These are phyloP conservation scores for Lachancea lanzarotensis DNA, from an alignment of 805 yeast genomes.

Conservation along the genomic window DNA sequence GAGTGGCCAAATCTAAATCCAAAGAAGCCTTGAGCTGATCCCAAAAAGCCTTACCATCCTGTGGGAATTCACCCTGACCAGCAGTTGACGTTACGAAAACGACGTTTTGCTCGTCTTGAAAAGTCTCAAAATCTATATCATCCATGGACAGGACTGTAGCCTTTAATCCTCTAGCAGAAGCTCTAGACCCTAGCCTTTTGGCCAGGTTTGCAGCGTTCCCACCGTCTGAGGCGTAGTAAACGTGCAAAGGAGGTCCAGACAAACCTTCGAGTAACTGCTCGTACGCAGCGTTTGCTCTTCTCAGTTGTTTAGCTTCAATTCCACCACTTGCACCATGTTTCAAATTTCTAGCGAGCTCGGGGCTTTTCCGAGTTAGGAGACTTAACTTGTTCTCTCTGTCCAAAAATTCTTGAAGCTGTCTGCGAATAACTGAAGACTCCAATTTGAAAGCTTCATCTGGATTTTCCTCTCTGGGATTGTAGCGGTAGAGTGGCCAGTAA, in stretches of 20 bases:
- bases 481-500: constrained; percentile 94
- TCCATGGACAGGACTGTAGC: constrained; percentile 56
- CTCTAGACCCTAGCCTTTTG: constrained; percentile 69
- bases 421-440: constrained; percentile 77
- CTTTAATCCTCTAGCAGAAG: constrained; percentile 61
- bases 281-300: constrained; percentile 71
- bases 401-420: constrained; percentile 69
- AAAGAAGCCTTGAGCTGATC: constrained; percentile 55
- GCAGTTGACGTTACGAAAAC: constrained; percentile 83
- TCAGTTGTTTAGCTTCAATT: constrained; percentile 51
- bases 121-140: constrained; percentile 64
- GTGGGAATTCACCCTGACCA: constrained; percentile 92
- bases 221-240: constrained; percentile 87
- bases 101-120: constrained; percentile 53
- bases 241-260: constrained; percentile 85
- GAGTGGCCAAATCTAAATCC: constrained; percentile 59
- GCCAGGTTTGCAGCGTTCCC: constrained; percentile 84
- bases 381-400: constrained; percentile 88
- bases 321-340: constrained; percentile 55
- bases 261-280: constrained; percentile 73
- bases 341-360: constrained; percentile 71
- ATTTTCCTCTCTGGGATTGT: constrained; percentile 53
- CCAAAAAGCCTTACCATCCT: constrained; percentile 74
- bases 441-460: constrained; percentile 59
- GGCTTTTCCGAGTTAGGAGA: constrained; percentile 60